Base-by-base conservation (phyloP, 2,329 filamentous ascomycete genomes). In the Trichophyton schoenleinii region DNA sequence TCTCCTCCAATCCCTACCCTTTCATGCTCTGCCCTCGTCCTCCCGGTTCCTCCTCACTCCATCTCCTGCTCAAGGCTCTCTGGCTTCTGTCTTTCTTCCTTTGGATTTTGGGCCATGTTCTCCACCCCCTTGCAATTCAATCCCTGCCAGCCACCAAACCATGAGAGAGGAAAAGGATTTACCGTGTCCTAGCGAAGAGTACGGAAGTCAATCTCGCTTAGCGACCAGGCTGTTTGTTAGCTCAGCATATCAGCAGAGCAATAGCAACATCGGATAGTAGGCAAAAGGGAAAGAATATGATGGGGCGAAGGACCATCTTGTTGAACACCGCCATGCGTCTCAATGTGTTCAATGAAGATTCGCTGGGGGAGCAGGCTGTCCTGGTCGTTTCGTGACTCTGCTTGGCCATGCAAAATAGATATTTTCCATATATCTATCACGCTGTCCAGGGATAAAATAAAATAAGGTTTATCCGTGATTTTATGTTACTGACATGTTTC, bases 1-100 rank as follows among this genome's bases (percentile, higher is more conserved):
- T 55, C 49, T 28, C 60, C 58, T 59, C 57, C 61, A 55, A 61
- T 61, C 42, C 60, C 62, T 66, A 52, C 63, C 62, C 61, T 66
- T 44, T 28, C 61, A 60, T 61, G 65, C 63, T 63, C 64, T 52
- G 63, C 60, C 57, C 61, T 13, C 20, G 44, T 22, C 20, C 44
- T 20, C 59, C 65, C 65, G 62, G 25, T 28, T 61, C 66, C 66
- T 36, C 3, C 8, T 36, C 34, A 36, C 34, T 36, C 34, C 34
- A 8, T 36, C 66, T 66, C 64, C 62, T 64, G 64, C 64, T 65
- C 59, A 52, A 28, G 62, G 52, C 42, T 59, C 60, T 46, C 62
- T 52, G 60, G 63, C 49, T 58, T 64, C 62, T 66, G 57, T 52
- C 64, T 58, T 61, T 63, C 57, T 60, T 63, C 63, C 49, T 59